Evolutionary conservation across 2,329 filamentous ascomycete species (phyloP).

Genomic region (Clarireedia sp.): DNA sequence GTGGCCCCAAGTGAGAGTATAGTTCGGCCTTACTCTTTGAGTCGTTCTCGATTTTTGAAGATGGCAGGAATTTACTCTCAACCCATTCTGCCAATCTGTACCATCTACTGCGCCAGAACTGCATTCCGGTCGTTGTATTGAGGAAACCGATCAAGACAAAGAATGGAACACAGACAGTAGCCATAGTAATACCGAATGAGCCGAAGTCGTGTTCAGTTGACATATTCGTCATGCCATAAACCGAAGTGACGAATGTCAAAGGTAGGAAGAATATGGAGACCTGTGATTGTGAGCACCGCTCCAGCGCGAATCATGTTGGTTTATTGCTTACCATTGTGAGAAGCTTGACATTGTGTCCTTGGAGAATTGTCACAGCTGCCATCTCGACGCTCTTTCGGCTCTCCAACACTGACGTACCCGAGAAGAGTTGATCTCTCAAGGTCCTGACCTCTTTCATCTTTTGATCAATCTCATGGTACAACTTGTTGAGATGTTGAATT

Average conservation of each 20-base stretch:
- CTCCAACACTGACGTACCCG: slow-evolving; percentile 55
- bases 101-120: slow-evolving; percentile 23
- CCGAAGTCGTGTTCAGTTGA: slow-evolving; percentile 36
- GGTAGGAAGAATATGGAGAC: slow-evolving; percentile 49
- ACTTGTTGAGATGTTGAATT: slow-evolving; percentile 33
- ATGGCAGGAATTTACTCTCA: no score
- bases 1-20: no score
- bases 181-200: slow-evolving; percentile 34
- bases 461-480: slow-evolving; percentile 38
- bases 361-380: slow-evolving; percentile 42
- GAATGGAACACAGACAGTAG: slow-evolving; percentile 39
- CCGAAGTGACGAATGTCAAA: slow-evolving; percentile 52
- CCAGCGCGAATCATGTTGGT: background rate
- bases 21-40: no score
- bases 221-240: slow-evolving; percentile 47
- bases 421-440: slow-evolving; percentile 54
- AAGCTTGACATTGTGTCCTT: slow-evolving; percentile 54
- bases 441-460: slow-evolving; percentile 45
- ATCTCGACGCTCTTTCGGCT: slow-evolving; percentile 51
- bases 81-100: slow-evolving; percentile 5
- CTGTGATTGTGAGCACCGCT: slow-evolving; percentile 4
- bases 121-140: slow-evolving; percentile 32
- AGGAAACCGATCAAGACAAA: slow-evolving; percentile 40
- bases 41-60: no score
- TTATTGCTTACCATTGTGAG: slow-evolving; percentile 46